A percentile compares a stretch with the other conserved stretches of the same genome.
Evolutionary conservation across 768 basidiomycete genomes (phyloP).

Genomic region (Neoboletus brunneissimus): DNA sequence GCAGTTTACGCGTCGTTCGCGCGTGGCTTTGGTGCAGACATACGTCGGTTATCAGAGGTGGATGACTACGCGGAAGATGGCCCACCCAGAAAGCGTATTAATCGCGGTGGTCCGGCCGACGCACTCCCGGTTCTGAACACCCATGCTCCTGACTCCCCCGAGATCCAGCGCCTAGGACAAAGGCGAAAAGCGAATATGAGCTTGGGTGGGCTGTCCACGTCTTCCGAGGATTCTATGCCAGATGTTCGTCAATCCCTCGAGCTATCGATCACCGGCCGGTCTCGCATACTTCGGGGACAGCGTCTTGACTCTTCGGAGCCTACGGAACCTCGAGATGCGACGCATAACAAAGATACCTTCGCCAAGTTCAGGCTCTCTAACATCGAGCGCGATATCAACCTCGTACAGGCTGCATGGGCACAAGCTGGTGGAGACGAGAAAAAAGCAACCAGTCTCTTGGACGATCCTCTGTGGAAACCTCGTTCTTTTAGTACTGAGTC

Average conservation of each 20-base stretch:
- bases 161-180: slow-evolving; percentile 51
- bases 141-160: slow-evolving; percentile 52
- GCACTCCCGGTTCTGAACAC: slow-evolving; percentile 23
- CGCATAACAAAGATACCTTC: slow-evolving; percentile 34
- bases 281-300: slow-evolving; percentile 56
- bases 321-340: slow-evolving; percentile 24
- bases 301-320: slow-evolving; percentile 34
- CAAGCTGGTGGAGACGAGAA: slow-evolving; percentile 59
- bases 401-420: slow-evolving; percentile 64
- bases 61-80: slow-evolving; percentile 49
- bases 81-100: slow-evolving; percentile 69
- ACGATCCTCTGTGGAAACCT: slow-evolving; percentile 55
- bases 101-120: slow-evolving; percentile 47
- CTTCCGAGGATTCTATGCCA: slow-evolving; percentile 68
- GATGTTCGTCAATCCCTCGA: slow-evolving; percentile 43
- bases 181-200: slow-evolving; percentile 40
- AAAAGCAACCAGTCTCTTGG: slow-evolving; percentile 56
- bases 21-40: slow-evolving; percentile 38
- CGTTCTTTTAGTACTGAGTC: slow-evolving; percentile 22
- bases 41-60: slow-evolving; percentile 37
- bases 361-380: slow-evolving; percentile 62
- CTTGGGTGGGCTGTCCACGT: slow-evolving; percentile 47
- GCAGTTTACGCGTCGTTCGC: slow-evolving; percentile 53
- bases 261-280: slow-evolving; percentile 37
- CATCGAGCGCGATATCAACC: slow-evolving; percentile 39